phyloP scores from a whole-genome alignment of 768 basidiomycete genomes.

The Plicaturopsis crispa region DNA sequence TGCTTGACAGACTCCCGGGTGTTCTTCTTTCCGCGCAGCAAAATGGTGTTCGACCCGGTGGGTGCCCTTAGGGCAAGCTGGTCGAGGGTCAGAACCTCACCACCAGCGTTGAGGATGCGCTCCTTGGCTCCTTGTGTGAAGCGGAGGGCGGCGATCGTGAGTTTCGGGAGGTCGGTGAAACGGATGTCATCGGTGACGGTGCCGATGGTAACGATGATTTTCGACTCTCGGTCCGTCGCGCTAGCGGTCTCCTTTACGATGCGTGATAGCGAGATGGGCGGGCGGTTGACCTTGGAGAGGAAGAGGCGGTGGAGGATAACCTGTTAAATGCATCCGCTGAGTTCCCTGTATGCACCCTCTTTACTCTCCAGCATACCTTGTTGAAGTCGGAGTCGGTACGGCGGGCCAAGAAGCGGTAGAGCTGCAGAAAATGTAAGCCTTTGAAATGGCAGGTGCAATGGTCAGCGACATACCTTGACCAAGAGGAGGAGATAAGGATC shows the following conservation, averaged over 20 bases:
- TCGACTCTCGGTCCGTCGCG: conserved; percentile 59
- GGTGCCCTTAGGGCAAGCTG: conserved; percentile 94
- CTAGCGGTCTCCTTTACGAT: conserved; percentile 77
- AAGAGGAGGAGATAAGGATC: conserved; percentile 98
- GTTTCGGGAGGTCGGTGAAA: conserved; percentile 76
- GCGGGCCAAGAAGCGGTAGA: conserved; percentile 98
- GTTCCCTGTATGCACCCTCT: too few species aligned
- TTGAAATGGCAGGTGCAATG: conserved; percentile 6
- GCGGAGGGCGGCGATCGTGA: conserved; percentile 88
- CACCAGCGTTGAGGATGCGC: conserved; percentile 92
- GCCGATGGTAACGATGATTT: conserved; percentile 85
- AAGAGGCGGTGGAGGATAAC: conserved; percentile 94
- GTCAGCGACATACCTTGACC: conserved; percentile 71
- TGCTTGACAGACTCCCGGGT: conserved; percentile 94
- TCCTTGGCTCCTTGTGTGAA: conserved; percentile 92
- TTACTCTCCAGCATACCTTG: conserved; percentile 51
- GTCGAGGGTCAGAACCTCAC: conserved; percentile 92
- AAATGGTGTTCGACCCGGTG: conserved; percentile 90
- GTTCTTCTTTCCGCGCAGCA: conserved; percentile 89
- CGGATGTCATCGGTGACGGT: conserved; percentile 96
- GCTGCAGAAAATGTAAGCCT: conserved; percentile 35
- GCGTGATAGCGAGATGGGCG: conserved; percentile 90
- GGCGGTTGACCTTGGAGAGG: conserved; percentile 95
- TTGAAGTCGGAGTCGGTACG: conserved; percentile 95
- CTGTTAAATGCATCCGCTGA: conserved; percentile 39